Conservation (phyloP, 176 grass and related monocot species). For the Melocanna baccifera region DNA sequence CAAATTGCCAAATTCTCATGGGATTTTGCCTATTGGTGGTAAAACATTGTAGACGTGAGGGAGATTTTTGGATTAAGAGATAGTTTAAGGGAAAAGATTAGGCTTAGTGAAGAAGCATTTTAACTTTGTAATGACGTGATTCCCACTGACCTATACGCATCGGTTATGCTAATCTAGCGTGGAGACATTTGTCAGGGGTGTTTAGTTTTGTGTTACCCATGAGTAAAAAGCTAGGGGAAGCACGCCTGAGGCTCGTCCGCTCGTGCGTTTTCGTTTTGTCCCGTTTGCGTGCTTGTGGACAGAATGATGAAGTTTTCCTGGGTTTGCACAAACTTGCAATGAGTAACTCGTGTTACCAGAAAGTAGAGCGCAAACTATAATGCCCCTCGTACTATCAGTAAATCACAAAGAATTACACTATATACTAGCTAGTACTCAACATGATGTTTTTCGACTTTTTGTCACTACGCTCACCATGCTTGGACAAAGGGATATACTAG, state of each 20-base stretch:
- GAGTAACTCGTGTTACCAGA: conserved; percentile 26
- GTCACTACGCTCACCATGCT: not conserved
- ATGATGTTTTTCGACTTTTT: not conserved
- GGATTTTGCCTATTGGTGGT: not conserved
- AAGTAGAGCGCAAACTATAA: not conserved
- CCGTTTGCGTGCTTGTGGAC: conserved; percentile 16
- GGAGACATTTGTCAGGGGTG: not conserved
- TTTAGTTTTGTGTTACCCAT: not conserved
- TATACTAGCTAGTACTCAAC: not conserved
- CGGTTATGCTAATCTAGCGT: not conserved
- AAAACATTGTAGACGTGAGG: not conserved
- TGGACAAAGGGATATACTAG: not conserved
- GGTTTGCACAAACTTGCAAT: not conserved
- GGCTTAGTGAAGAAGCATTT: not conserved
- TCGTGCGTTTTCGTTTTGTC: conserved; percentile 41
- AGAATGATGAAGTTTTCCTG: conserved; percentile 25
- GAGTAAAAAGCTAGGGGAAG: conserved; percentile 12
- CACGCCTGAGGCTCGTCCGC: conserved; percentile 40
- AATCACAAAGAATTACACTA: not conserved
- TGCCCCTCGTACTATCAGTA: not conserved
- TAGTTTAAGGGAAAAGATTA: not conserved
- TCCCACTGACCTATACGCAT: not conserved
- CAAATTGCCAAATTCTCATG: not conserved
- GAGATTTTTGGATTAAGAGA: no score
- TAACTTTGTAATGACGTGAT: not conserved